phyloP scores from a whole-genome alignment of 805 yeast genomes.

The Metschnikowia corniflorae region DNA sequence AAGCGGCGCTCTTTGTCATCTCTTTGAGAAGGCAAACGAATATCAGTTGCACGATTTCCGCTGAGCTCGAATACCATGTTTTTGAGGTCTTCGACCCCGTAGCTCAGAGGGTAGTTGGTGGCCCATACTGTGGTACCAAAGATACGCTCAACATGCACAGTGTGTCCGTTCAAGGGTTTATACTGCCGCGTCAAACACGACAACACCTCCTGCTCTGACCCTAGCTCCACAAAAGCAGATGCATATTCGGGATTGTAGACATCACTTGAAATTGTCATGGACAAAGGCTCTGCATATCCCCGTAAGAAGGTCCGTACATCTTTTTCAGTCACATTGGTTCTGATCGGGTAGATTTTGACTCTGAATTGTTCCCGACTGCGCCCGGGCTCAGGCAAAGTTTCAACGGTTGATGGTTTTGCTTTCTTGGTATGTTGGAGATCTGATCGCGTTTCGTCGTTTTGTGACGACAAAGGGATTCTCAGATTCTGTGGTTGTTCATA shows the following conservation, averaged over 20 bases:
- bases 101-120: constrained; percentile 66
- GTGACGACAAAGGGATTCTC: too few species aligned
- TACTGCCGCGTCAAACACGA: constrained; percentile 59
- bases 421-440: too few species aligned
- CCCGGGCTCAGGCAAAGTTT: constrained; percentile 7
- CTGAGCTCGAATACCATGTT: constrained; percentile 33
- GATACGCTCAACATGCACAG: constrained; percentile 45
- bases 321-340: constrained; percentile 35
- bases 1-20: constrained; percentile 58
- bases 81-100: constrained; percentile 36
- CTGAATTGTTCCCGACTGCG: constrained; percentile 61
- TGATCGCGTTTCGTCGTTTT: too few species aligned
- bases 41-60: constrained; percentile 39
- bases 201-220: constrained; percentile 43
- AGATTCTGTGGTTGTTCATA: too few species aligned
- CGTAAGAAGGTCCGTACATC: constrained; percentile 44
- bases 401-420: neutral
- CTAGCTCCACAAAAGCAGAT: constrained; percentile 59
- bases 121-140: constrained; percentile 61
- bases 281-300: constrained; percentile 57
- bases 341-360: constrained; percentile 50
- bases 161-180: constrained; percentile 42
- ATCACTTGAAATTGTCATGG: constrained; percentile 23
- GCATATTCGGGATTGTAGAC: constrained; percentile 1
- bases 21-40: constrained; percentile 63